Evolutionary conservation across 495 filamentous ascomycete genomes (phyloP), one percentile per base, ranked within the genome.

Genomic region (Hypoxylon subgilvum): DNA sequence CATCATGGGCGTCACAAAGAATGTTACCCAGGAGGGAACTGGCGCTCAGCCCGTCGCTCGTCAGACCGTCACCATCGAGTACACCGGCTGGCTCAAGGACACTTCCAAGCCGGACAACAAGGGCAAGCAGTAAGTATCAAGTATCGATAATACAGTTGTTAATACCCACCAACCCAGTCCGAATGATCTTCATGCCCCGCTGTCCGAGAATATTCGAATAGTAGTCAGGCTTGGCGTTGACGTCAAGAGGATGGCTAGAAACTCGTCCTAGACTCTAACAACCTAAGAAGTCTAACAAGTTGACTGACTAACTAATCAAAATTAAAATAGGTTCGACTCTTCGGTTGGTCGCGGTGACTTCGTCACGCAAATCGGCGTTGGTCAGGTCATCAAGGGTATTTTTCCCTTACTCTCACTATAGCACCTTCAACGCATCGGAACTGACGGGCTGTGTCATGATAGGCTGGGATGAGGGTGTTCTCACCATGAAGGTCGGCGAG

Each of bases 401-500:
- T 19, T 53, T 10, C 18, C 12, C 39, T n/a, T 34, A 17, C 23
- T 6, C 30, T 54, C 16, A 23, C 7, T 6, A 19, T 51, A 17
- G 9, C 40, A 54, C 28, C 16, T 7, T 25, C 31, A 23, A 25
- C 30, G 17, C n/a, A 25, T 27, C 25, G 21, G 27, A 12, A 45
- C 54, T 70, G 47, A 70, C 31, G n/a, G 16, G 30, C 25, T 34
- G 19, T 17, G 18, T n/a, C 28, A 35, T 36, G n/a, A n/a, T 66
- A 92, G 90, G 91, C 38, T 96, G 91, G 91, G 91, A 96, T 57
- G 85, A 92, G 78, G 91, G 88, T 53, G 89, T 96, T 22, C 73
- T 82, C 17, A 76, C 83, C 55, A 93, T 96, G 89, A 86, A 79
- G 59, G 75, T 91, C 7, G 91, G 91, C 59, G 90, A 95, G 79